Evolutionary conservation across 2,329 filamentous ascomycete species (phyloP).

Genomic region (Atkinsonella hypoxylon): DNA sequence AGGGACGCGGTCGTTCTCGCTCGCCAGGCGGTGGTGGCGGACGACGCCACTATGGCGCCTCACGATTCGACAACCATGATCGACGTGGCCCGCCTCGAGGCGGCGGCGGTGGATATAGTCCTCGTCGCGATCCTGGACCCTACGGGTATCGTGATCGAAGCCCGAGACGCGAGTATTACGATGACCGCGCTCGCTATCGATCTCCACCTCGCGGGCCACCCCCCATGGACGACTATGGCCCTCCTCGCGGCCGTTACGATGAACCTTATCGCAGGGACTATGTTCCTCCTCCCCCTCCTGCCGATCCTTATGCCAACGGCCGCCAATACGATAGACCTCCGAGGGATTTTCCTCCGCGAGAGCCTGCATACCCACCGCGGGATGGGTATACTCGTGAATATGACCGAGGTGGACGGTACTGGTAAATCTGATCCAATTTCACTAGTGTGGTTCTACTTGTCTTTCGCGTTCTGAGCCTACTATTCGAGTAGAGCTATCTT

Average conservation of each 20-base stretch:
- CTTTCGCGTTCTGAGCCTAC: neutral
- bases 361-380: conserved; percentile 25
- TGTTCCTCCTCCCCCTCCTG: conserved; percentile 50
- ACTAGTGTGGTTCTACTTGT: conserved; percentile 5
- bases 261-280: conserved; percentile 66
- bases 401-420: conserved; percentile 37
- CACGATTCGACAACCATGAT: conserved; percentile 63
- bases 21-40: conserved; percentile 39
- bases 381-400: conserved; percentile 36
- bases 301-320: conserved; percentile 49
- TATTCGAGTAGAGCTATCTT: neutral
- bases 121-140: conserved; percentile 51
- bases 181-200: conserved; percentile 68
- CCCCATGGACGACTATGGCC: conserved; percentile 65
- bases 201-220: conserved; percentile 57
- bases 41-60: conserved; percentile 51
- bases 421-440: conserved; percentile 25
- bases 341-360: conserved; percentile 36
- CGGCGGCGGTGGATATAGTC: conserved; percentile 57
- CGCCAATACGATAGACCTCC: conserved; percentile 44
- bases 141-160: conserved; percentile 83
- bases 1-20: conserved; percentile 61
- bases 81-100: conserved; percentile 58
- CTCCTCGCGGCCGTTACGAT: conserved; percentile 58
- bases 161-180: conserved; percentile 78